These are phyloP conservation scores for Fusarium sp. DNA, from an alignment of 2,329 filamentous ascomycete genomes.

Conservation along the genomic window DNA sequence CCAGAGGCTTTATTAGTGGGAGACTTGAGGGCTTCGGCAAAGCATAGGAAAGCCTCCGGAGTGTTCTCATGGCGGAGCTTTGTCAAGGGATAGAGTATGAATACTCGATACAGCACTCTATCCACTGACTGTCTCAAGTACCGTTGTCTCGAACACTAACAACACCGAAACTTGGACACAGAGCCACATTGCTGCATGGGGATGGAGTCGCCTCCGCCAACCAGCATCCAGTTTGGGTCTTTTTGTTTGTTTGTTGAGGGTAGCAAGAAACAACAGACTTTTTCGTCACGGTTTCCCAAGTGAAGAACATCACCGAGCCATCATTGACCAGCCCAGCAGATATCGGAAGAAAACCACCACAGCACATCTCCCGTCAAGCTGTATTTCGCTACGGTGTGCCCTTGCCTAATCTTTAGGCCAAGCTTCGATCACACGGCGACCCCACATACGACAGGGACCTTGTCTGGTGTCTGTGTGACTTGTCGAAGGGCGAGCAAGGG, in stretches of 20 bases:
- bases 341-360: conserved; percentile 6
- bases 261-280: conserved; percentile 9
- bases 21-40: conserved; percentile 31
- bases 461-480: conserved; percentile 39
- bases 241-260: conserved; percentile 12
- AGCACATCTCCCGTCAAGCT: conserved; percentile 18
- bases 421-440: conserved; percentile 42
- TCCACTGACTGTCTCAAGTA: conserved; percentile 27
- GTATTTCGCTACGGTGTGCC: conserved; percentile 30
- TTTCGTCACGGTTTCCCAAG: not conserved
- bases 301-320: not conserved
- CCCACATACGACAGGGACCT: conserved; percentile 34
- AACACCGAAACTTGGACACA: conserved; percentile 27
- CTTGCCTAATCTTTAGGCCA: conserved; percentile 22
- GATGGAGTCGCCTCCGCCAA: conserved; percentile 30
- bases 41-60: conserved; percentile 19
- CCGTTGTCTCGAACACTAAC: conserved; percentile 34
- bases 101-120: conserved; percentile 23
- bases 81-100: conserved; percentile 29
- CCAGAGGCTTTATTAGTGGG: conserved; percentile 32
- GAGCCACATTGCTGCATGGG: conserved; percentile 32
- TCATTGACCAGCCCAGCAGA: not conserved
- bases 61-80: not conserved
- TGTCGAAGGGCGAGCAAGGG: conserved; percentile 28
- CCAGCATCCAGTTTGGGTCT: conserved; percentile 14